A percentile compares a stretch with the other conserved stretches of the same genome.
Conservation (phyloP, 768 basidiomycete species). For the Lanmaoa pseudosensibilis region DNA sequence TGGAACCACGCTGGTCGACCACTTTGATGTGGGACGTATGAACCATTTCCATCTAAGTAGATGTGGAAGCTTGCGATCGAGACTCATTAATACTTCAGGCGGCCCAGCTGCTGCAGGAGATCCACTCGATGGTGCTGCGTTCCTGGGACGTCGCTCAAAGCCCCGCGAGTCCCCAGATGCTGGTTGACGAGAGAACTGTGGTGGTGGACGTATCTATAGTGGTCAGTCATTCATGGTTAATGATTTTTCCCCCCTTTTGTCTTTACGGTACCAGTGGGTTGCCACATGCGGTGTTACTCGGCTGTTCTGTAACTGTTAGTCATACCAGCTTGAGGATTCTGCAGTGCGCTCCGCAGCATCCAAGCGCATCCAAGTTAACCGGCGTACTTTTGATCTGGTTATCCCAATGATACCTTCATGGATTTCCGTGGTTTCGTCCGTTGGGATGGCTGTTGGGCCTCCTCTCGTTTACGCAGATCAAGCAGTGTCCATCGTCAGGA, state of each 20-base stretch:
- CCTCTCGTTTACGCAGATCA: conserved; percentile 86
- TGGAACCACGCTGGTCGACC: neutral
- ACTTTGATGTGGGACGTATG: conserved; percentile 5
- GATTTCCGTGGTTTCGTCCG: conserved; percentile 66
- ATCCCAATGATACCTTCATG: conserved; percentile 48
- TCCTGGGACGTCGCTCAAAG: conserved; percentile 3
- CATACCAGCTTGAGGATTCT: neutral
- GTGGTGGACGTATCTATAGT: neutral
- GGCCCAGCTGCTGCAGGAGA: conserved; percentile 6
- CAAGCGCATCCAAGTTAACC: neutral
- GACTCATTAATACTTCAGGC: conserved; percentile 8
- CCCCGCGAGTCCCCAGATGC: conserved; percentile 6
- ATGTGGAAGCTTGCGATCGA: conserved; percentile 22
- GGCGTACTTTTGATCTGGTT: neutral
- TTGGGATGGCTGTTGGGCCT: conserved; percentile 84
- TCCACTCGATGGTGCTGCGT: conserved; percentile 5
- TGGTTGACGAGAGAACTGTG: neutral
- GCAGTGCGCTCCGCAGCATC: conserved; percentile 2
- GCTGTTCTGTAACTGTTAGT: conserved; percentile 11
- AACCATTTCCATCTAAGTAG: conserved; percentile 8
- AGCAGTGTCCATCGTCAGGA: conserved; percentile 74
- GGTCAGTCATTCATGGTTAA: neutral
- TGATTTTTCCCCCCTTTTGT: neutral
- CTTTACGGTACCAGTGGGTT: neutral
- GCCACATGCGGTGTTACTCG: conserved; percentile 9